phyloP scores from a whole-genome alignment of 805 yeast genomes.

The Metschnikowia chrysomelidarum region DNA sequence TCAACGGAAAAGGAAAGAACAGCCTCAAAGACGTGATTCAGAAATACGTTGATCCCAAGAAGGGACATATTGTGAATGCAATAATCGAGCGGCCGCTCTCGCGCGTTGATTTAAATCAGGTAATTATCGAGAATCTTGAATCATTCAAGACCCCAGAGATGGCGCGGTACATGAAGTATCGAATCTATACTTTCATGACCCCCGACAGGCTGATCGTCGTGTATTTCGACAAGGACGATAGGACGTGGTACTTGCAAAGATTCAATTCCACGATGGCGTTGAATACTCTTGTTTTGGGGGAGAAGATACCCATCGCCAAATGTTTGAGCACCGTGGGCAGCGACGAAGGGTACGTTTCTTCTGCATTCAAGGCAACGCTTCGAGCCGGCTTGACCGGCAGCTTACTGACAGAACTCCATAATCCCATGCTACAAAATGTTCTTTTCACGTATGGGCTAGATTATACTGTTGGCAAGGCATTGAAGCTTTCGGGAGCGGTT shows the following conservation, averaged over 20 bases:
- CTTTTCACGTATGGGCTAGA: constrained; percentile 10
- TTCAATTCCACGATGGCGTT: constrained; percentile 1
- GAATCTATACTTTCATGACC: constrained; percentile 8
- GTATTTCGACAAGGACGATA: constrained; percentile 4
- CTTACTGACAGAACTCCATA: constrained; percentile 4
- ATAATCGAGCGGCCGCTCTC: not conserved
- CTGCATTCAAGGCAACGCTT: constrained; percentile 9
- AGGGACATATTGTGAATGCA: not conserved
- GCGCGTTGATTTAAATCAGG: constrained; percentile 1
- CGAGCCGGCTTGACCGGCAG: constrained; percentile 4
- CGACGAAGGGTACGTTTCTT: constrained; percentile 11
- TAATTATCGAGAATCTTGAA: constrained; percentile 1
- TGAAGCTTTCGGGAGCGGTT: constrained; percentile 15
- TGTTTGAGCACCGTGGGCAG: constrained; percentile 14
- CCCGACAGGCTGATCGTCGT: constrained; percentile 10
- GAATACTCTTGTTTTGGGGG: constrained; percentile 4
- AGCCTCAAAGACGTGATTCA: not conserved
- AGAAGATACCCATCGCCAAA: constrained; percentile 10
- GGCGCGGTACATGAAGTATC: constrained; percentile 5
- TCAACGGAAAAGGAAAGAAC: not conserved
- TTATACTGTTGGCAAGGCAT: constrained; percentile 7
- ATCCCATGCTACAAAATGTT: constrained; percentile 2
- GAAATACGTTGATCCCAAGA: too few relatives aligned
- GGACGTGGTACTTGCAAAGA: constrained; percentile 9
- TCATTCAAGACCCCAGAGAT: constrained; percentile 5